These are phyloP conservation scores for Lignosus rhinocerotis DNA, from an alignment of 1,284 basidiomycete genomes.

Conservation along the genomic window DNA sequence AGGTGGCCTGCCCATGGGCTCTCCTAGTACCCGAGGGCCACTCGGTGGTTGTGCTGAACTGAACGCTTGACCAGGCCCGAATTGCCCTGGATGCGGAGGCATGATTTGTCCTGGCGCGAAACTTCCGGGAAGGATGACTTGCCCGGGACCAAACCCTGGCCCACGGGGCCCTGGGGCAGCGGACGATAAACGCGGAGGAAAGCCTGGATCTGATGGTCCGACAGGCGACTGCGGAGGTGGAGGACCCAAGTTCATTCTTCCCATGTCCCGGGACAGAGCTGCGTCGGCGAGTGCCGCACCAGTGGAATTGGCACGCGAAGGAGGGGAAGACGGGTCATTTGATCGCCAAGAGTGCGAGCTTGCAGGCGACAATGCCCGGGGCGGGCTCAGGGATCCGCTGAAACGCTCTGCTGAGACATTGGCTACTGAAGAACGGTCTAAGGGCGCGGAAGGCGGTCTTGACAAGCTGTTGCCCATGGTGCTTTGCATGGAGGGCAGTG, in stretches of 20 bases:
- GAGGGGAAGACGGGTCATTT: conserved; percentile 19
- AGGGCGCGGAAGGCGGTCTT: conserved; percentile 23
- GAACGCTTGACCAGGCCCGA: conserved; percentile 18
- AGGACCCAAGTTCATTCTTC: conserved; percentile 31
- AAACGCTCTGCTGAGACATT: conserved; percentile 13
- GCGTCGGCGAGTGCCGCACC: conserved; percentile 22
- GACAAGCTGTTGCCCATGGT: conserved; percentile 21
- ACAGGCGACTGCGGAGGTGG: conserved; percentile 23
- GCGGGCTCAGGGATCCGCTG: conserved; percentile 26
- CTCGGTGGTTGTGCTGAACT: conserved; percentile 19
- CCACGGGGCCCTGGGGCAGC: conserved; percentile 10
- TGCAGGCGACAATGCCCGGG: conserved; percentile 27
- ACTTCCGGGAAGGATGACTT: conserved; percentile 28
- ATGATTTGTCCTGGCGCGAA: conserved; percentile 33
- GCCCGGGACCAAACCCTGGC: conserved; percentile 26
- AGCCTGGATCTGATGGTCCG: conserved; percentile 17
- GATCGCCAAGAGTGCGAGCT: conserved; percentile 19
- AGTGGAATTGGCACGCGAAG: conserved; percentile 25
- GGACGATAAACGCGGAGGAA: conserved; percentile 27
- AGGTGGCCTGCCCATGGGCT: conserved; percentile 27
- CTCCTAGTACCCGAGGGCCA: conserved; percentile 37
- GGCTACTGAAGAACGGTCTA: conserved; percentile 20
- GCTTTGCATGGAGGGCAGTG: conserved; percentile 21
- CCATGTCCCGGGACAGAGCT: conserved; percentile 28
- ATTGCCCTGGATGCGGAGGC: conserved; percentile 25